These are phyloP conservation scores for Malassezia cuniculi DNA, from an alignment of 1,284 basidiomycete genomes.

Conservation along the genomic window DNA sequence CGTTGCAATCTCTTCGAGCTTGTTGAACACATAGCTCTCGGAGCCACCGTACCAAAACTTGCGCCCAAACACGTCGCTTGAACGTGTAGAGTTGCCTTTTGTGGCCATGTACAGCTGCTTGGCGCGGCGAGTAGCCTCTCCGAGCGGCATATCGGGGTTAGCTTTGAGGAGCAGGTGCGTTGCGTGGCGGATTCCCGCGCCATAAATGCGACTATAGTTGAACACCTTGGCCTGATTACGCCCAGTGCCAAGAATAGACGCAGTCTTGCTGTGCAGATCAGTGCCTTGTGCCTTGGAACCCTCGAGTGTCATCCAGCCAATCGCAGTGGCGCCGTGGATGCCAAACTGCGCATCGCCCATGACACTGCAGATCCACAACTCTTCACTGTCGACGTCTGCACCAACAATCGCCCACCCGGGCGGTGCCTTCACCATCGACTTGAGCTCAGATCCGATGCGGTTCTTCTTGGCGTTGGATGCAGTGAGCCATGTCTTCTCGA, in stretches of 20 bases:
- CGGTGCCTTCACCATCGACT: conserved; percentile 90
- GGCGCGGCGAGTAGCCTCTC: conserved; percentile 67
- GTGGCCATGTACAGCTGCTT: conserved; percentile 80
- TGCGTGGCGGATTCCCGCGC: conserved; percentile 89
- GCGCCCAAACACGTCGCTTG: conserved; percentile 43
- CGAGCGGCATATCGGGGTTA: conserved; percentile 64
- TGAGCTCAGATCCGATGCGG: conserved; percentile 90
- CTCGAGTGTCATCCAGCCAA: conserved; percentile 99
- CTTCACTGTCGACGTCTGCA: conserved; percentile 96
- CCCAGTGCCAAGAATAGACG: conserved; percentile 78
- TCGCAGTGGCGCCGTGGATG: conserved; percentile 85
- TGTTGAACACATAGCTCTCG: conserved; percentile 98
- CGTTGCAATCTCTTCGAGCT: conserved; percentile 84
- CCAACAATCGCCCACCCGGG: conserved; percentile 88
- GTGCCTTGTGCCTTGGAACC: conserved; percentile 94
- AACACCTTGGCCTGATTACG: conserved; percentile 96
- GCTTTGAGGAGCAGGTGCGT: conserved; percentile 76
- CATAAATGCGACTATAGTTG: conserved; percentile 98
- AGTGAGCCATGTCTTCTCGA: conserved; percentile 96
- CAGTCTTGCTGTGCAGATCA: conserved; percentile 93
- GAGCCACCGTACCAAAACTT: conserved; percentile 96
- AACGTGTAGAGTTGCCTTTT: conserved; percentile 56
- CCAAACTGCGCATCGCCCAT: conserved; percentile 99
- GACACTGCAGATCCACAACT: conserved; percentile 96
- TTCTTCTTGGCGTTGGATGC: conserved; percentile 97